phyloP scores from a whole-genome alignment of 2,329 filamentous ascomycete species.

The Biscogniauxia marginata region DNA sequence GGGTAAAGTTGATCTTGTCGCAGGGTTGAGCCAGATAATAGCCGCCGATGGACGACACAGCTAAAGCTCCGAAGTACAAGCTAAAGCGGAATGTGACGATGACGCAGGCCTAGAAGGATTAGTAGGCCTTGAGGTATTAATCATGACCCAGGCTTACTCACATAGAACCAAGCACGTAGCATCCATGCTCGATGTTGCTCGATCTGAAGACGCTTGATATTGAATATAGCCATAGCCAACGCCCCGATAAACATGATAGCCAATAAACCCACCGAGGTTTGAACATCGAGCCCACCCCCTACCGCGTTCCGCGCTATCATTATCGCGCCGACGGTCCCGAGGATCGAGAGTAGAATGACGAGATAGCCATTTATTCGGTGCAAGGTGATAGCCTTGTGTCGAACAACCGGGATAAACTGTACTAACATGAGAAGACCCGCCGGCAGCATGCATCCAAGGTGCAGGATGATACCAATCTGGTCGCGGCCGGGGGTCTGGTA shows the following conservation, averaged over 20 bases:
- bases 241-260: conserved; percentile 43
- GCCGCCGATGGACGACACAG: conserved; percentile 14
- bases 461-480: conserved; percentile 43
- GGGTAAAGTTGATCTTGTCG: conserved; percentile 44
- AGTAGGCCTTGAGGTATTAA: neutral
- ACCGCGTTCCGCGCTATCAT: conserved; percentile 52
- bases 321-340: conserved; percentile 47
- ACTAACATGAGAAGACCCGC: conserved; percentile 42
- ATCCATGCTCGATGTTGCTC: conserved; percentile 64
- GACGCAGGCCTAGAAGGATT: conserved; percentile 38
- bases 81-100: conserved; percentile 54
- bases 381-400: conserved; percentile 47
- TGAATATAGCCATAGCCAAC: conserved; percentile 48
- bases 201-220: conserved; percentile 59
- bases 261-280: conserved; percentile 43
- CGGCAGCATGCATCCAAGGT: conserved; percentile 45
- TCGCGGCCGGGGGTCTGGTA: conserved; percentile 25
- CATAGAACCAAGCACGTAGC: conserved; percentile 52
- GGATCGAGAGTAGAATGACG: conserved; percentile 45
- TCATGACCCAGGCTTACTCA: conserved; percentile 26
- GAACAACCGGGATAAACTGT: conserved; percentile 47
- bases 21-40: conserved; percentile 38
- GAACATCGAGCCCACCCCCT: conserved; percentile 52
- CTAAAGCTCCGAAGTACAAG: conserved; percentile 35
- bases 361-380: conserved; percentile 61